A percentile compares a stretch with the other conserved stretches of the same genome.
phyloP scores from a whole-genome alignment of 495 filamentous ascomycete species.

The Aspergillus nidulans region DNA sequence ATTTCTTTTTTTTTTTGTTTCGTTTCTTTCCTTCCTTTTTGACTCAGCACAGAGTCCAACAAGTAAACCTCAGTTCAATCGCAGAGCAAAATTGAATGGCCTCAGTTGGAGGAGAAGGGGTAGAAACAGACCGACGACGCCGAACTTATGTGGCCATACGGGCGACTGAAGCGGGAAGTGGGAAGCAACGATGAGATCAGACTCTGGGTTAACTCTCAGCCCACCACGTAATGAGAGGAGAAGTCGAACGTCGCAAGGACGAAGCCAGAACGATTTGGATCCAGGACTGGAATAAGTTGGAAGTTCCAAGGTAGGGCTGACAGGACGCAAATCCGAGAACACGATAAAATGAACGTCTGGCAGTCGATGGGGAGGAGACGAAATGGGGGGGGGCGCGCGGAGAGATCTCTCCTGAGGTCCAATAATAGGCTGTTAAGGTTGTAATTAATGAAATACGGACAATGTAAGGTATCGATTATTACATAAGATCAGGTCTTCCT shows the following conservation, averaged over 20 bases:
- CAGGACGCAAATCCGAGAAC: background rate
- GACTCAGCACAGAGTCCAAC: background rate
- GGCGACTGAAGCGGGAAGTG: constrained; percentile 18
- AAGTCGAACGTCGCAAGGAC: constrained; percentile 3
- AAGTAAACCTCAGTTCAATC: constrained; percentile 1
- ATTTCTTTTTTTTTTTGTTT: too few relatives aligned
- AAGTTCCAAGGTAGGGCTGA: background rate
- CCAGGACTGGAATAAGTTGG: background rate
- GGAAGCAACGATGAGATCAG: constrained; percentile 26
- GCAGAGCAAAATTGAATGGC: background rate
- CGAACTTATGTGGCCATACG: constrained; percentile 25
- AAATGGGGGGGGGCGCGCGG: constrained; percentile 13
- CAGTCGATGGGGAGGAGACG: background rate
- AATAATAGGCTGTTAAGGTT: constrained; percentile 7
- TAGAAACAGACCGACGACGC: constrained; percentile 6
- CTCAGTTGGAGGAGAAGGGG: constrained; percentile 8
- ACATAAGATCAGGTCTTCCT: background rate
- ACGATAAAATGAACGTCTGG: constrained; percentile 1
- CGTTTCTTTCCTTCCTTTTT: too few relatives aligned
- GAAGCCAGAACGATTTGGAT: background rate
- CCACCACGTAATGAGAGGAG: constrained; percentile 16
- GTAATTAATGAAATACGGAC: constrained; percentile 6
- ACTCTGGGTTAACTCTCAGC: constrained; percentile 10
- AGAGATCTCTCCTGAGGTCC: constrained; percentile 9
- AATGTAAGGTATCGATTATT: constrained; percentile 8